Conservation (phyloP, 192 early-diverging fungal species). For the Coemansia reversa region DNA sequence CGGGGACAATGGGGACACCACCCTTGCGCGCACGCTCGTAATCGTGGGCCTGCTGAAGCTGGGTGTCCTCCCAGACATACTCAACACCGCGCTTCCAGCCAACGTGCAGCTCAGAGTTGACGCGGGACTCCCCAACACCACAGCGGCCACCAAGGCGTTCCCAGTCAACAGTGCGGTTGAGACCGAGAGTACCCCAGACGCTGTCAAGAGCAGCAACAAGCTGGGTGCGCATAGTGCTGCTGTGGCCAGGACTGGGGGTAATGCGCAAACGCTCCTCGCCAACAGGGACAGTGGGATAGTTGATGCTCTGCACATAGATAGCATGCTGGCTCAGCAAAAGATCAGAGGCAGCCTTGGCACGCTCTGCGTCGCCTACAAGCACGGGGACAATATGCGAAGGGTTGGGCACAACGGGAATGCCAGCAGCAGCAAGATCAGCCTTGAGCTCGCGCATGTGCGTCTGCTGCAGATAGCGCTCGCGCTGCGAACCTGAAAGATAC, state of each 20-base stretch:
- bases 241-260: slow-evolving; percentile 97
- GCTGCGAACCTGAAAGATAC: slow-evolving; percentile 81
- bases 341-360: slow-evolving; percentile 90
- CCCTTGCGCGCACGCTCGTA: slow-evolving; percentile 50
- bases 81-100: slow-evolving; percentile 54
- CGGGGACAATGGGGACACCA: slow-evolving; percentile 33
- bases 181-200: slow-evolving; percentile 84
- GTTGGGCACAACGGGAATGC: slow-evolving; percentile 97
- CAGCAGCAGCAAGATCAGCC: slow-evolving; percentile 69
- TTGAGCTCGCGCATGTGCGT: slow-evolving; percentile 89
- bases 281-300: slow-evolving; percentile 93
- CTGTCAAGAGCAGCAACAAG: slow-evolving; percentile 80
- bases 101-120: slow-evolving; percentile 41
- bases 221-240: slow-evolving; percentile 71
- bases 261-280: slow-evolving; percentile 98
- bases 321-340: slow-evolving; percentile 84
- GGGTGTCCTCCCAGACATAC: slow-evolving; percentile 49
- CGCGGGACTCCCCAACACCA: slow-evolving; percentile 72
- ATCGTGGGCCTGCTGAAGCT: slow-evolving; percentile 52
- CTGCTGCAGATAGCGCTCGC: slow-evolving; percentile 91
- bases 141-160: slow-evolving; percentile 77
- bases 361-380: slow-evolving; percentile 94
- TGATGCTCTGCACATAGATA: slow-evolving; percentile 99
- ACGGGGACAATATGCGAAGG: slow-evolving; percentile 99
- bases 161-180: slow-evolving; percentile 89